Percentiles rank a stretch among this genome's conserved stretches.
Conservation (phyloP, 1,139 yeast genomes). For the Hemisphaericaspora xylanilytica region DNA sequence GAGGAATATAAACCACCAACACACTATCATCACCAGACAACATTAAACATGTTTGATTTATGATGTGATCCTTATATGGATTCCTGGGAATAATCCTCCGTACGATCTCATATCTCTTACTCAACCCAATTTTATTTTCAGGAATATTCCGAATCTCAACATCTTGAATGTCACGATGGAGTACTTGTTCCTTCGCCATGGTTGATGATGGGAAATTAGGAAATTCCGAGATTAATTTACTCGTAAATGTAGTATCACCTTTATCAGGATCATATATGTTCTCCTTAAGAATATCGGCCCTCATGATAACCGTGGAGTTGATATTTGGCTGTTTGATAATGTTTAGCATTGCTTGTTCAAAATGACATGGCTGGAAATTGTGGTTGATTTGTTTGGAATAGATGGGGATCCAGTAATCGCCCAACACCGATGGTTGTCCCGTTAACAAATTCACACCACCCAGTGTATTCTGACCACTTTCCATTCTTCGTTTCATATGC, state of each 20-base stretch:
- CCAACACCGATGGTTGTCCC: constrained; percentile 46
- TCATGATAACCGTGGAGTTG: constrained; percentile 83
- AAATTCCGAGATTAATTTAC: constrained; percentile 31
- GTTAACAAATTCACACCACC: constrained; percentile 6
- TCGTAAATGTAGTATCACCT: constrained; percentile 34
- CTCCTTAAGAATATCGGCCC: constrained; percentile 80
- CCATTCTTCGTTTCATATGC: not conserved
- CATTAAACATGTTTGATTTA: constrained; percentile 80
- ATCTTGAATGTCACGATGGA: constrained; percentile 55
- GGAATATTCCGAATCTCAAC: constrained; percentile 48
- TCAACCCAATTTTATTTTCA: constrained; percentile 29
- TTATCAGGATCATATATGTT: constrained; percentile 37
- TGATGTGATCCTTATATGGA: constrained; percentile 77
- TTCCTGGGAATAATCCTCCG: constrained; percentile 86
- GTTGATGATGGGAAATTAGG: constrained; percentile 32
- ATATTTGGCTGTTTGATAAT: constrained; percentile 84
- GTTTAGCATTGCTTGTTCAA: constrained; percentile 74
- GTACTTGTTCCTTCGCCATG: constrained; percentile 32
- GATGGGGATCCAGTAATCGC: constrained; percentile 65
- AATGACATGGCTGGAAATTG: constrained; percentile 53
- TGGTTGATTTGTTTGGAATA: constrained; percentile 37
- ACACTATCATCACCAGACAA: constrained; percentile 27
- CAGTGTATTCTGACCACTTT: not conserved
- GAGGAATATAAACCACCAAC: constrained; percentile 74
- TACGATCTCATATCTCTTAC: constrained; percentile 54